phyloP scores from a whole-genome alignment of 208 protist species.

The Novymonas esmeraldas region DNA sequence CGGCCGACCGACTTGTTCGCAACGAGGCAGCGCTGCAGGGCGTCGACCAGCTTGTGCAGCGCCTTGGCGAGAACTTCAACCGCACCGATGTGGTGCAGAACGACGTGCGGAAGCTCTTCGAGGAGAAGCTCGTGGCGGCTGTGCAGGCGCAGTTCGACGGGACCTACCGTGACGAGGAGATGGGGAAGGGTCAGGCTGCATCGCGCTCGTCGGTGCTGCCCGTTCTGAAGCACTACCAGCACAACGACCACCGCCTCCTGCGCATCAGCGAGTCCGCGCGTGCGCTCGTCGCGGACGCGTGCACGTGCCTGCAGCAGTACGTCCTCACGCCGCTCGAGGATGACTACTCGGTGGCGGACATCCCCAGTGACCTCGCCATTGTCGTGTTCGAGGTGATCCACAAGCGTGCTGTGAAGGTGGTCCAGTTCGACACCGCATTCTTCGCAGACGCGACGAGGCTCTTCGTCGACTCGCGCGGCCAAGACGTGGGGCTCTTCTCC shows the following conservation, averaged over 20 bases:
- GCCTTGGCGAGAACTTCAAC: slow-evolving; percentile 86
- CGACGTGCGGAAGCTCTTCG: slow-evolving; percentile 65
- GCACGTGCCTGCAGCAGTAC: slow-evolving; percentile 52
- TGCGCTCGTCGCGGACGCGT: slow-evolving; percentile 46
- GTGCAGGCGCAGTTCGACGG: slow-evolving; percentile 59
- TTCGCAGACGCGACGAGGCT: slow-evolving; percentile 61
- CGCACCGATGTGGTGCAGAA: slow-evolving; percentile 57
- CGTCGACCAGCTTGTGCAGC: slow-evolving; percentile 66
- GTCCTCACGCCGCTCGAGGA: slow-evolving; percentile 75
- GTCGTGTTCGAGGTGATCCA: slow-evolving; percentile 66
- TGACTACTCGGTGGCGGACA: slow-evolving; percentile 76
- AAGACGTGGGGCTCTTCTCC: slow-evolving; percentile 63
- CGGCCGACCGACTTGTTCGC: slow-evolving; percentile 41
- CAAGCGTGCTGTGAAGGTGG: slow-evolving; percentile 38
- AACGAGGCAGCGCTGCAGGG: slow-evolving; percentile 64
- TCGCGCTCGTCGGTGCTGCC: slow-evolving; percentile 25
- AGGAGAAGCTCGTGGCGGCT: slow-evolving; percentile 35
- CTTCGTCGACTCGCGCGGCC: slow-evolving; percentile 72
- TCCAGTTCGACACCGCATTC: slow-evolving; percentile 51
- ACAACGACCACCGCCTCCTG: slow-evolving; percentile 66
- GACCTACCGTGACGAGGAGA: slow-evolving; percentile 67
- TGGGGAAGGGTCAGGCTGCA: slow-evolving; percentile 33
- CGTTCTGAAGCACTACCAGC: slow-evolving; percentile 79
- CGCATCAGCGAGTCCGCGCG: slow-evolving; percentile 49
- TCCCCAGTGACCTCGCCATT: slow-evolving; percentile 57